Evolutionary conservation across 441 rosid species (phyloP).

Genomic region (Mallotus japonicus): DNA sequence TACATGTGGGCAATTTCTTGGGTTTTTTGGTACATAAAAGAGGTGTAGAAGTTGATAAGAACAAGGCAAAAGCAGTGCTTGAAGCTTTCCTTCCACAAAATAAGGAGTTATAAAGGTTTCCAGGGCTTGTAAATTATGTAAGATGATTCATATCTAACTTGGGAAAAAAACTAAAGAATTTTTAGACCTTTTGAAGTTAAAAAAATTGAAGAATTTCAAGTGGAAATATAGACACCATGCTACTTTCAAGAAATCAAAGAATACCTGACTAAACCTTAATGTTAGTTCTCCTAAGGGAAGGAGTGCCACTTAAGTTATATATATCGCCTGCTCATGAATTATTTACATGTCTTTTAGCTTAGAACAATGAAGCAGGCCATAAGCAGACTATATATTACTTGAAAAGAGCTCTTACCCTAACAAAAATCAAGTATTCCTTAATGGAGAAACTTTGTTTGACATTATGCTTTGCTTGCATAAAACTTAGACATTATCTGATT

Average conservation of each 20-base stretch:
- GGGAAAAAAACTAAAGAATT: background rate
- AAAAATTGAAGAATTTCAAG: background rate
- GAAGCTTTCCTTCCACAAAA: too few species aligned
- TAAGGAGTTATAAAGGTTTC: too few species aligned
- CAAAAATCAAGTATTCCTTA: background rate
- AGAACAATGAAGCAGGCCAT: background rate
- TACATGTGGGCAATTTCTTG: too few species aligned
- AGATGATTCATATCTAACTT: background rate
- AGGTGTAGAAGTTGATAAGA: too few species aligned
- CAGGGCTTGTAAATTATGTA: too few species aligned
- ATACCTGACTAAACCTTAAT: background rate
- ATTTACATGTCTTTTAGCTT: background rate
- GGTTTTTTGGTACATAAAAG: too few species aligned
- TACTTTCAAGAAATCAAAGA: too few species aligned
- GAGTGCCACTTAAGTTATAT: background rate
- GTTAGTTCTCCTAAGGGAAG: background rate
- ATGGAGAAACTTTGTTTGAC: constrained; percentile 1
- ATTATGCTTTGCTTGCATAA: background rate
- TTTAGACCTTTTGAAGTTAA: background rate
- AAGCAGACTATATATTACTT: background rate
- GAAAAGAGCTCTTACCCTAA: background rate
- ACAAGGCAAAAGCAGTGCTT: too few species aligned
- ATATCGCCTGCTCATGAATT: too few species aligned
- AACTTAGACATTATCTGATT: background rate
- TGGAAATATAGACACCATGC: background rate